phyloP scores from a whole-genome alignment of 106 monocot genomes.

The Alisma plantagoaquatica region DNA sequence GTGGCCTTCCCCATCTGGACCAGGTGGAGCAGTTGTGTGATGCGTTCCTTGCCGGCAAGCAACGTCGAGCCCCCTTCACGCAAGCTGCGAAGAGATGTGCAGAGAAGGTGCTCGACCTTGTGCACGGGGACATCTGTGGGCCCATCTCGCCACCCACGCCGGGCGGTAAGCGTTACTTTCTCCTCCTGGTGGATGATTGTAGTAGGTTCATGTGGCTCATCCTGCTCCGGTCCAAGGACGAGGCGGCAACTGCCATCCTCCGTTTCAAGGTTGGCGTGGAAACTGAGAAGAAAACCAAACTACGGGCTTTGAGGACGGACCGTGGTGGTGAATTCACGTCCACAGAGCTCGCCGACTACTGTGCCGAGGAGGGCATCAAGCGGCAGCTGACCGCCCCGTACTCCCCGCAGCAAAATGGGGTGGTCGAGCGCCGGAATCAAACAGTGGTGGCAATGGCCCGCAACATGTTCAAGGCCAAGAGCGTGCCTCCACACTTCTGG shows the following conservation, averaged over 20 bases:
- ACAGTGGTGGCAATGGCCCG: neutral
- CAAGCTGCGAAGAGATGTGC: neutral
- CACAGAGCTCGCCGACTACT: neutral
- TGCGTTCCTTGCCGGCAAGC: neutral
- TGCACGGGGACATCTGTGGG: too few species aligned
- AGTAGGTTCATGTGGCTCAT: neutral
- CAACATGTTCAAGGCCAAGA: neutral
- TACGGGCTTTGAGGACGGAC: neutral
- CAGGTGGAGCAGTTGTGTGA: neutral
- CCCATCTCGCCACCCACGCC: neutral
- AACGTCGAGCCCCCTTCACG: neutral
- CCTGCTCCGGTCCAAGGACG: neutral
- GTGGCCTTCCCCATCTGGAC: too few species aligned
- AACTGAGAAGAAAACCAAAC: neutral
- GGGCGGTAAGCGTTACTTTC: neutral
- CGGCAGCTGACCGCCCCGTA: neutral
- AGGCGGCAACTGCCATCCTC: neutral
- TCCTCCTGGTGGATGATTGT: neutral
- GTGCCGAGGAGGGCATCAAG: neutral
- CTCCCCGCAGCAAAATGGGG: neutral
- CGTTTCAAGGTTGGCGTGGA: neutral
- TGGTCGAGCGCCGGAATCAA: neutral
- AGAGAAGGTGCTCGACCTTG: neutral
- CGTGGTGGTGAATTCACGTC: neutral
- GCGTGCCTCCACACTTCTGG: neutral